Conservation (phyloP, 352 stramenopile species). For the Globisporangium parvum region DNA sequence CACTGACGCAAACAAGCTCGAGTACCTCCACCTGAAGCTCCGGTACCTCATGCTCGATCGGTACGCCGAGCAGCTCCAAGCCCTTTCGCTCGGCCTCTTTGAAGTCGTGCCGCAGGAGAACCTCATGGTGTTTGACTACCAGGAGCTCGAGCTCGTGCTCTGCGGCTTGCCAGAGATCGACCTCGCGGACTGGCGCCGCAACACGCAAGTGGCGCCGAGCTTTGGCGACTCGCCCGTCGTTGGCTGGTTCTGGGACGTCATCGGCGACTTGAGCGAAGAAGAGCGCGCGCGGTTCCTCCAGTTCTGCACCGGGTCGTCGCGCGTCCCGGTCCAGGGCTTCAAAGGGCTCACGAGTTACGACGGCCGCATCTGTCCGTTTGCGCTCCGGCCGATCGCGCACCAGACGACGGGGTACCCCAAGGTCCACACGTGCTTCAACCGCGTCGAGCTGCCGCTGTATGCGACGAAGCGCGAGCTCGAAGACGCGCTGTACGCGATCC, state of each 20-base stretch:
- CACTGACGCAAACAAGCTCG: constrained; percentile 88
- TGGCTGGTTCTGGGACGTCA: constrained; percentile 76
- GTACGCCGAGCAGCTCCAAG: constrained; percentile 89
- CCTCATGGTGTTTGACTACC: constrained; percentile 44
- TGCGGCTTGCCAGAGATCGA: constrained; percentile 55
- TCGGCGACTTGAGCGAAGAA: constrained; percentile 51
- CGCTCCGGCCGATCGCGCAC: constrained; percentile 45
- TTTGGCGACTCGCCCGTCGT: constrained; percentile 48
- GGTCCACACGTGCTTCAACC: constrained; percentile 84
- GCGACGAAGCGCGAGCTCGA: constrained; percentile 87
- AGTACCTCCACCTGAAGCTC: constrained; percentile 90
- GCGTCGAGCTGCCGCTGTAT: constrained; percentile 77
- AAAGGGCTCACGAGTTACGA: constrained; percentile 79
- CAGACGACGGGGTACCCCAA: constrained; percentile 66
- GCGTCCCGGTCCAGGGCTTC: constrained; percentile 84
- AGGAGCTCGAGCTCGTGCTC: constrained; percentile 66
- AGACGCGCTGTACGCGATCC: constrained; percentile 91
- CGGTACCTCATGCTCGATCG: constrained; percentile 98
- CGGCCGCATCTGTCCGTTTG: constrained; percentile 72
- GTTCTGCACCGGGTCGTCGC: constrained; percentile 80
- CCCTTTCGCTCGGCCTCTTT: constrained; percentile 86
- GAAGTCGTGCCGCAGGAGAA: constrained; percentile 86
- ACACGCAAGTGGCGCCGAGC: constrained; percentile 56
- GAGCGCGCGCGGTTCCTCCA: constrained; percentile 80
- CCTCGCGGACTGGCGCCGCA: constrained; percentile 79